A percentile compares a stretch with the other conserved stretches of the same genome.
These are phyloP conservation scores for Aspergillus japonicus DNA, from an alignment of 2,329 filamentous ascomycete genomes.

Conservation along the genomic window DNA sequence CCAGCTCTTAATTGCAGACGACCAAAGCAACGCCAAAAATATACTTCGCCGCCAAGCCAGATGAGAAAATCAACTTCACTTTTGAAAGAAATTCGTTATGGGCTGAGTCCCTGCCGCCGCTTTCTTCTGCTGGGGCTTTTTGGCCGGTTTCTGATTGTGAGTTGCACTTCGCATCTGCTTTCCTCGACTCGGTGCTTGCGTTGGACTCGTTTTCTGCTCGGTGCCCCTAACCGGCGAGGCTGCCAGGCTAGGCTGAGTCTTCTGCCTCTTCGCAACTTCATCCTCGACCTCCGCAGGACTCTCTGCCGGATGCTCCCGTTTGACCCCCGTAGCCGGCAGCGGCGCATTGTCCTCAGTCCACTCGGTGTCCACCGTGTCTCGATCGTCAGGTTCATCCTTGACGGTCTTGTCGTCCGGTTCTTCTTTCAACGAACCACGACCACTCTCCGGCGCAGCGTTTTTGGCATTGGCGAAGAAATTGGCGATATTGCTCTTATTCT, in stretches of 20 bases:
- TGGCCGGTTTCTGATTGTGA: constrained; percentile 52
- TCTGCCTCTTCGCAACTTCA: constrained; percentile 26
- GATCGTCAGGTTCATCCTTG: constrained; percentile 21
- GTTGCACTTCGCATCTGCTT: constrained; percentile 58
- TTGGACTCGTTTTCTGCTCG: constrained; percentile 21
- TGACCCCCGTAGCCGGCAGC: constrained; percentile 47
- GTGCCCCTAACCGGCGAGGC: constrained; percentile 41
- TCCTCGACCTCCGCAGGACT: constrained; percentile 11
- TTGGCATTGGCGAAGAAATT: constrained; percentile 76
- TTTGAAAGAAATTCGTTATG: constrained; percentile 52
- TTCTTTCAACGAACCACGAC: constrained; percentile 13
- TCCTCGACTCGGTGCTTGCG: constrained; percentile 26
- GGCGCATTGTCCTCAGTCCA: constrained; percentile 54
- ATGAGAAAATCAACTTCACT: constrained; percentile 22
- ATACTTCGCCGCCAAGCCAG: not conserved
- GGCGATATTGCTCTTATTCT: constrained; percentile 90
- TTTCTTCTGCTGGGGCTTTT: constrained; percentile 45
- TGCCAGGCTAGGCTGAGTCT: constrained; percentile 17
- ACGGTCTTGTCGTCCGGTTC: constrained; percentile 27
- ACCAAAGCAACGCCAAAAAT: not conserved
- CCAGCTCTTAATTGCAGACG: not conserved
- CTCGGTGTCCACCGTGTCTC: constrained; percentile 46
- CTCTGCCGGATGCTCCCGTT: constrained; percentile 48
- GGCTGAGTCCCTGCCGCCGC: constrained; percentile 51
- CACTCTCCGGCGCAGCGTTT: constrained; percentile 20